Conservation (phyloP, 1,284 basidiomycete genomes). For the Somion occarium region DNA sequence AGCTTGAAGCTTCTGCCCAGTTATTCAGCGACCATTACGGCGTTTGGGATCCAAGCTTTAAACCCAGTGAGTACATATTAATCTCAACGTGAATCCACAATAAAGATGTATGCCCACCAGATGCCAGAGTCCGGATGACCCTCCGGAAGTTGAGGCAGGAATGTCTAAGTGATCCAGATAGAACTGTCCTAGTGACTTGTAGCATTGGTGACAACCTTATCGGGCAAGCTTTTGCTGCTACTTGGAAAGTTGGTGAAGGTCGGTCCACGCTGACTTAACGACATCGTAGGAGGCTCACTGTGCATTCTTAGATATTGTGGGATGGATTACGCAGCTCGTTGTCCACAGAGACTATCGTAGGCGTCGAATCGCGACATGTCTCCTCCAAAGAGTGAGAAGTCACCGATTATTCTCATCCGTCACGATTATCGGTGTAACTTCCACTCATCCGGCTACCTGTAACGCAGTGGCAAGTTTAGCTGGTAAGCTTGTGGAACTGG, state of each 20-base stretch:
- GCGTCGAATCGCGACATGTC: conserved; percentile 12
- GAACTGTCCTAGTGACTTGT: conserved; percentile 8
- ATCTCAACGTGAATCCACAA: conserved; percentile 1
- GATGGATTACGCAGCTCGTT: conserved; percentile 19
- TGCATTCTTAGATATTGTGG: conserved; percentile 8
- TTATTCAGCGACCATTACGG: conserved; percentile 17
- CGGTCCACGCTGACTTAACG: background rate
- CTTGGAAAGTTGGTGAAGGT: conserved; percentile 12
- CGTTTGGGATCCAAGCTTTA: conserved; percentile 10
- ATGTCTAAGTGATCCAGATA: conserved; percentile 8
- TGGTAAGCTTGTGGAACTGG: no score
- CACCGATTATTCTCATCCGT: conserved; percentile 10
- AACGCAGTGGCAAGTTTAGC: conserved; percentile 13
- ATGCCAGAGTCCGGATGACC: conserved; percentile 12
- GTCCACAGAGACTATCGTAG: conserved; percentile 11
- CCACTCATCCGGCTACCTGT: conserved; percentile 16
- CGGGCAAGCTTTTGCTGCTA: conserved; percentile 17
- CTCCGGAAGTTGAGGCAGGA: conserved; percentile 7
- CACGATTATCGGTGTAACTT: conserved; percentile 13
- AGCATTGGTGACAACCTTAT: conserved; percentile 6
- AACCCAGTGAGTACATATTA: conserved; percentile 8
- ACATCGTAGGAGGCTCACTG: background rate
- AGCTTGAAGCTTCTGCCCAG: conserved; percentile 12
- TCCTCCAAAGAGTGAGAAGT: conserved; percentile 9
- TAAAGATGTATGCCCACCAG: conserved; percentile 2